Conservation (phyloP, 2,329 filamentous ascomycete genomes). For the Emericellopsis cladophorae region DNA sequence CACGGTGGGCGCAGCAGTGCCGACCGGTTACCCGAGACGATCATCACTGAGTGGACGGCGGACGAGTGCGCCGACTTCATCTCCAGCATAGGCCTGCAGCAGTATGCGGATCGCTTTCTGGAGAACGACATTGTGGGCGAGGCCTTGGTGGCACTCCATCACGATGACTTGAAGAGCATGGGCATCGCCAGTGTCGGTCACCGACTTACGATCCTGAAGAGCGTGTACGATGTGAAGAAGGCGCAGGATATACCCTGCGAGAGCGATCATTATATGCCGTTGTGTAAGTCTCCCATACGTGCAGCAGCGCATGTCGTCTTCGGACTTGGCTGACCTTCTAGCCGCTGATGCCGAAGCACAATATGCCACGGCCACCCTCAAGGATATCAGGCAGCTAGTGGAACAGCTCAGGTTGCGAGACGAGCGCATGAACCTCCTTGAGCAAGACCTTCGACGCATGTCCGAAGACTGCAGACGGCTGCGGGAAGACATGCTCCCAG, state of each 20-base stretch:
- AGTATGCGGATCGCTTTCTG: constrained; percentile 74
- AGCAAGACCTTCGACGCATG: constrained; percentile 71
- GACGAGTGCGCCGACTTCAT: constrained; percentile 90
- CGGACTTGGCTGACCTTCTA: constrained; percentile 20
- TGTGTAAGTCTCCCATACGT: constrained; percentile 48
- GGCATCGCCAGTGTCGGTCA: constrained; percentile 88
- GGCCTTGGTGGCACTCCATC: constrained; percentile 74
- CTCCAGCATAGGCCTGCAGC: constrained; percentile 61
- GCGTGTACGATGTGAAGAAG: constrained; percentile 91
- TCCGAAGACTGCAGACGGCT: constrained; percentile 81
- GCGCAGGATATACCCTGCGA: constrained; percentile 87
- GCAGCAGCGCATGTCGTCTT: neutral
- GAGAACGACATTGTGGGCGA: constrained; percentile 94
- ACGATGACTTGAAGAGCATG: constrained; percentile 92
- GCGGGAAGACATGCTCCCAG: constrained; percentile 81
- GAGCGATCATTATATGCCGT: constrained; percentile 82
- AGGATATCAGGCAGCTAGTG: constrained; percentile 84
- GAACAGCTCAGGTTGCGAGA: constrained; percentile 83
- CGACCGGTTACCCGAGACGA: constrained; percentile 58
- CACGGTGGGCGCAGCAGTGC: constrained; percentile 41
- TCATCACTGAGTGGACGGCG: constrained; percentile 68
- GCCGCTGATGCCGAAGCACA: constrained; percentile 81
- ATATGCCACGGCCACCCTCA: constrained; percentile 77
- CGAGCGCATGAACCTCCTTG: constrained; percentile 73
- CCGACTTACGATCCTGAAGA: constrained; percentile 87